Conservation (phyloP, 1,139 yeast genomes). For the Pichia sp. region DNA sequence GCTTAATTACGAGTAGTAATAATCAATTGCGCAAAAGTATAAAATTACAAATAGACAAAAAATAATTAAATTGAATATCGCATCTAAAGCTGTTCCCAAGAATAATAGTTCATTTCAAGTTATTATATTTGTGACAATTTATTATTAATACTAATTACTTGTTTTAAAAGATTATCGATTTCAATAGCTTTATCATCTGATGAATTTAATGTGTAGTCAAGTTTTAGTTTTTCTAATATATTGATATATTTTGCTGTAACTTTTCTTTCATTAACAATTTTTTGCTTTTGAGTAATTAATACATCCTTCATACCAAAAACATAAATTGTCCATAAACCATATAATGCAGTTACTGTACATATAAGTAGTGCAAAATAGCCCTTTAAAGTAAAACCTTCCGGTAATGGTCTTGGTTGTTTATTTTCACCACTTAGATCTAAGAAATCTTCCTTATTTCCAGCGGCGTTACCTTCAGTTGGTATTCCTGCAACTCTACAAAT, state of each 20-base stretch:
- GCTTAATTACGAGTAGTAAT: too few relatives aligned
- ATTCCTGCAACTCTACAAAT: conserved; percentile 43
- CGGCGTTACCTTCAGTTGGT: conserved; percentile 60
- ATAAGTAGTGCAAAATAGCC: conserved; percentile 60
- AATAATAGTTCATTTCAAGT: too few relatives aligned
- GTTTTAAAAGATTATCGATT: conserved; percentile 2
- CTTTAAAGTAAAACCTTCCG: conserved; percentile 61
- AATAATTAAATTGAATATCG: too few relatives aligned
- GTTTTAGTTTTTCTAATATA: conserved; percentile 3
- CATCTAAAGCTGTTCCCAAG: too few relatives aligned
- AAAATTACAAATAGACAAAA: too few relatives aligned
- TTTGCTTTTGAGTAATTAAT: conserved; percentile 36
- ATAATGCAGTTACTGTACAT: conserved; percentile 52
- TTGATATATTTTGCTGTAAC: conserved; percentile 15
- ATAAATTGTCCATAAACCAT: conserved; percentile 51
- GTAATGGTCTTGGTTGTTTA: conserved; percentile 50
- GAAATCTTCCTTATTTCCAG: conserved; percentile 49
- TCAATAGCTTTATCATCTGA: conserved; percentile 1
- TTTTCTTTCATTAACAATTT: conserved; percentile 20
- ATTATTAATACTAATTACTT: conserved; percentile 2
- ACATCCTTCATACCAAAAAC: conserved; percentile 60
- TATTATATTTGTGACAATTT: conserved; percentile 4
- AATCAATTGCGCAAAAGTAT: too few relatives aligned
- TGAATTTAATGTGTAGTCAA: not conserved
- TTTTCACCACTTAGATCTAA: conserved; percentile 53